Evolutionary conservation across 1,284 basidiomycete genomes (phyloP), one percentile per base, ranked within the genome.

Genomic region (Peniophora sp.): DNA sequence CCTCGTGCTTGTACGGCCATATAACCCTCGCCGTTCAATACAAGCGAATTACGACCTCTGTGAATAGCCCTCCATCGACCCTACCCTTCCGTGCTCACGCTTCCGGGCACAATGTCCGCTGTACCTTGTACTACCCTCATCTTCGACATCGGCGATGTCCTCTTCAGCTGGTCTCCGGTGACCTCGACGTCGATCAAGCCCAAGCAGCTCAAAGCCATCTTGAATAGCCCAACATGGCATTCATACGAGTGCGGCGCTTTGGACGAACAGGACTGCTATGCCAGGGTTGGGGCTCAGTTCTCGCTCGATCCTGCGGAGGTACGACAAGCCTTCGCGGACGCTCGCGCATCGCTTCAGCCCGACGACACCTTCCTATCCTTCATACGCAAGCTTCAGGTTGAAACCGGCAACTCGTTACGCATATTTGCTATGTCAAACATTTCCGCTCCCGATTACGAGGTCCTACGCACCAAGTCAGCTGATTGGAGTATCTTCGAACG

Each of bases 341-440:
- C 72, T 43, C 68, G 74, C 17, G 68, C 70, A 34, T 72, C 74
- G 5, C 59, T 78, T 9, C 57, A 64, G 32, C 60, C 64, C 20
- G 65, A 75, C 51, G 57, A 70, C n/a, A 59, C 66, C 22, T 62
- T 81, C 51, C 65, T 78, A 39, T 54, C 61, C 15, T 58, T 79
- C 37, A 70, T 79, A 45, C 67, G 66, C 3, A 64, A 73, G 41
- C 60, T 79, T 37, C 77, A 74, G 55, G 57, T 54, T 24, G 60
- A 65, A 14, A 17, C 37, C 15, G 37, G 37, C 8, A 60, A 62
- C 17, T 54, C 57, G 9, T 60, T 75, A 9, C 66, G 60, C 14
- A 63, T 79, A 15, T 75, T 71, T 51, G 76, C 76, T 24, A 75
- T 79, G 73, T 76, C 75, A 39, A 81, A 81, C 57, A 78, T 79